phyloP scores from a whole-genome alignment of 139 green algal species.

The Chlorella sp. region DNA sequence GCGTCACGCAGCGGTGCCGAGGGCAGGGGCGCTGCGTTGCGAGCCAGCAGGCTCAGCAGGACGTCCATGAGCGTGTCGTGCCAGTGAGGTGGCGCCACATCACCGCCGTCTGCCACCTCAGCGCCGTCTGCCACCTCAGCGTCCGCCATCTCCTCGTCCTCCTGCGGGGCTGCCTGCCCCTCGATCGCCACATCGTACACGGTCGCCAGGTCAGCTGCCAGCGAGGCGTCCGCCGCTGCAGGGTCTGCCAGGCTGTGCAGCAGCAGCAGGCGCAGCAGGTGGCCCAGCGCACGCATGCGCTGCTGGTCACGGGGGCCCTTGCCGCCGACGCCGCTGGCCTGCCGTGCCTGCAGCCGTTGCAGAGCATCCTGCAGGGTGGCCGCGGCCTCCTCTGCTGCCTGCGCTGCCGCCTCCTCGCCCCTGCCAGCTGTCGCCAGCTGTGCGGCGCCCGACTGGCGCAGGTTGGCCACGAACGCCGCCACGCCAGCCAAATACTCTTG shows the following conservation, averaged over 20 bases:
- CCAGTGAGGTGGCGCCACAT: conserved; percentile 58
- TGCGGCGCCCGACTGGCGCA: background rate
- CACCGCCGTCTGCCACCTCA: conserved; percentile 10
- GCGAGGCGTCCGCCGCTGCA: conserved; percentile 50
- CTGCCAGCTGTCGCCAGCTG: background rate
- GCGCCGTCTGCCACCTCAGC: background rate
- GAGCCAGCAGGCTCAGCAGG: conserved; percentile 74
- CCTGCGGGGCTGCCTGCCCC: background rate
- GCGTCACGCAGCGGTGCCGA: conserved; percentile 71
- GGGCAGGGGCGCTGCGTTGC: conserved; percentile 56
- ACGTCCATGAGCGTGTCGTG: conserved; percentile 82
- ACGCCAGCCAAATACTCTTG: conserved; percentile 34
- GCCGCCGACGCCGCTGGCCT: conserved; percentile 7
- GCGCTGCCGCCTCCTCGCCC: background rate
- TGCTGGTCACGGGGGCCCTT: conserved; percentile 33
- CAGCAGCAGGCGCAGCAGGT: conserved; percentile 68
- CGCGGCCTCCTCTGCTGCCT: conserved; percentile 25
- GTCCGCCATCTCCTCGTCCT: conserved; percentile 9
- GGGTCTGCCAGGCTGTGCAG: conserved; percentile 69
- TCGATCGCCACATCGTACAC: conserved; percentile 47
- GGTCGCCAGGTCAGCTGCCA: conserved; percentile 55
- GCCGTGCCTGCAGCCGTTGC: background rate
- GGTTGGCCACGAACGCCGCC: conserved; percentile 13
- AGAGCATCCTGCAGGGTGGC: conserved; percentile 1
- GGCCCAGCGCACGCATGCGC: conserved; percentile 47